Percentiles rank a stretch among this genome's conserved stretches.
These are phyloP conservation scores for Aureobasidium subglaciale DNA, from an alignment of 2,329 filamentous ascomycete species.

Conservation along the genomic window DNA sequence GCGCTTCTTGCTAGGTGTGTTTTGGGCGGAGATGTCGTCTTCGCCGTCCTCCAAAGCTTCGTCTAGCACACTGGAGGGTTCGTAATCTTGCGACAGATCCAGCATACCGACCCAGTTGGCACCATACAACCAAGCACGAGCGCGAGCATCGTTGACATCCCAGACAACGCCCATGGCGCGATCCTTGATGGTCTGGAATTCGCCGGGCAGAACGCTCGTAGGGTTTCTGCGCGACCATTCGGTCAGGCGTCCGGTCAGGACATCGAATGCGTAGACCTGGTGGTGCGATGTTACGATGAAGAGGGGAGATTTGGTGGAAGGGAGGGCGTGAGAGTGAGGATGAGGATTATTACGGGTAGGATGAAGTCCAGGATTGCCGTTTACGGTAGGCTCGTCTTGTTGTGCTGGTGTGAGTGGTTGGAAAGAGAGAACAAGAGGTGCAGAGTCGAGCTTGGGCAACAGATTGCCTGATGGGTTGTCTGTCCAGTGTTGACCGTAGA, in stretches of 20 bases:
- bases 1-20: constrained; percentile 30
- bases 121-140: constrained; percentile 81
- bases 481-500: constrained; percentile 62
- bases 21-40: constrained; percentile 10
- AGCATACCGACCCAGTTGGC: constrained; percentile 87
- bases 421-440: constrained; percentile 41
- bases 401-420: constrained; percentile 27
- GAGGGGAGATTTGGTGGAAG: constrained; percentile 48
- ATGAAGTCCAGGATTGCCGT: constrained; percentile 43
- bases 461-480: constrained; percentile 56
- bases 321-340: constrained; percentile 49
- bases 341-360: constrained; percentile 45
- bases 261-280: constrained; percentile 71
- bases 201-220: constrained; percentile 62
- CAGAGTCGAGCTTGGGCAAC: constrained; percentile 39
- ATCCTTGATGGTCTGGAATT: constrained; percentile 69
- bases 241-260: constrained; percentile 67
- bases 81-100: constrained; percentile 67
- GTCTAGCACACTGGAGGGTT: constrained; percentile 16
- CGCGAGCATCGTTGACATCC: constrained; percentile 52
- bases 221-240: constrained; percentile 83
- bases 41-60: constrained; percentile 2
- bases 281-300: constrained; percentile 58
- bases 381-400: constrained; percentile 22
- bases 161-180: constrained; percentile 78